Base-by-base conservation (phyloP, 2,329 filamentous ascomycete genomes). In the Ophiostoma sp. region DNA sequence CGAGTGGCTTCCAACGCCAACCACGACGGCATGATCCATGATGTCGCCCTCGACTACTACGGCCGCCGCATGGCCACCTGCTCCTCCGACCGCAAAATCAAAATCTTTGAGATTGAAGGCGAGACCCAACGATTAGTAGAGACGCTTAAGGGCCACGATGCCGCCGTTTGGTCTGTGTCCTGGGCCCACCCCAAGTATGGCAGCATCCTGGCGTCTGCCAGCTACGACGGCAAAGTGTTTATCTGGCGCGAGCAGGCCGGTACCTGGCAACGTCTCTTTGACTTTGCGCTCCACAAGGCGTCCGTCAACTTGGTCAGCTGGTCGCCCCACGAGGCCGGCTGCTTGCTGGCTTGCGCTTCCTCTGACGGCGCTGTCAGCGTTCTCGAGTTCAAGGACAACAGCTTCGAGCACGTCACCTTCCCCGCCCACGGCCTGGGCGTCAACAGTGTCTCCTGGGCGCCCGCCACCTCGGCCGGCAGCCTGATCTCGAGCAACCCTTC, bases 11-110 rank as follows among this genome's bases (percentile, higher is more conserved):
- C 92, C 77, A 94, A 93, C 83, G 92, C 92, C 75, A 92, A 92
- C 81, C 96, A 99, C 86, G 95, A 98, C 92, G 95, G 98, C 83
- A 98, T 98, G 95, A 98, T 99, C 95, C 96, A 99, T 83, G 96
- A 99, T 89, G 96, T 96, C 77, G 95, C 97, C 77, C 91, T 99
- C 81, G 96, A 99, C 83, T 99, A 98, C 87, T 99, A 98, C 83
- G 96, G 96, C 80, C 91, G 96, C 78, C 92, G 95, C 80, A 90
- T 99, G 78, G 96, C 96, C 76, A 99, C 96, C 77, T 98, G 96
- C 84, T 98, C 95, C 48, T 98, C 95, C 77, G 96, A 99, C 85
- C 95, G 96, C 82, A 98, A 95, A 66, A 97, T 99, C 86, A 98
- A 98, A 86, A 98, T 99, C 81, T 99, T 98, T 81, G 96, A 99